Evolutionary conservation across 331 rosid species (phyloP), one percentile per base, ranked within the genome.

Genomic region (Quercus tomentella): DNA sequence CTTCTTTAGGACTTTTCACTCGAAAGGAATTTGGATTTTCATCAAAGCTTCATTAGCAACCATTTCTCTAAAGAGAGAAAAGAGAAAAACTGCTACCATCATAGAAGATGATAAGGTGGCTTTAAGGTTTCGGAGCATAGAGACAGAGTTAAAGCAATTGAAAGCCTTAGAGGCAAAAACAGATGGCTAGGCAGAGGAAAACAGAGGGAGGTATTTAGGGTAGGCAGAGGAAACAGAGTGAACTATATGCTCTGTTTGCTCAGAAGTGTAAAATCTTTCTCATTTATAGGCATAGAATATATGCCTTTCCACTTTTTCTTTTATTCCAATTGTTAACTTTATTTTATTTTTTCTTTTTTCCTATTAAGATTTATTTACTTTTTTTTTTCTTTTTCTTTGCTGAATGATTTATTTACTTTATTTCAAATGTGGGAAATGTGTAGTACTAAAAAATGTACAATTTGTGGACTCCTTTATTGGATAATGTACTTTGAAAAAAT

Each of bases 61-160:
- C 82, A 81, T 78, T 26, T 77, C 73, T 75, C 62, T 80, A 79
- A 83, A 54, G 56, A 66, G 77, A 80, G 80, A 79, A 55, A 77
- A 62, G 10, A 69, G 71, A 55, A 76, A 74, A 67, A 80, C 77
- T 75, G 86, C 91, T 81, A 85, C 76, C 81, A 76, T 76, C 56
- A 71, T 67, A 75, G 82, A 67, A 52, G 75, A 77, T 70, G 81
- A 74, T 28, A 80, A 79, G 73, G 56, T 78, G 28, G 28, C 45
- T 61, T 87, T 77, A 37, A 62, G 16, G 68, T 28, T 49, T 15
- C 18, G 84, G 85, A 89, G 86, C 97, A 94, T 92, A 86, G 87
- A 70, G 80, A 79, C 72, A 62, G 70, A 70, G 31, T 28, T 71
- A 21, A 61, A 49, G 5, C 23, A 72, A 45, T 61, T 66, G 43